Percentiles rank a stretch among this genome's conserved stretches.
phyloP scores from a whole-genome alignment of 805 yeast genomes.

The Ogataea trehalophila region DNA sequence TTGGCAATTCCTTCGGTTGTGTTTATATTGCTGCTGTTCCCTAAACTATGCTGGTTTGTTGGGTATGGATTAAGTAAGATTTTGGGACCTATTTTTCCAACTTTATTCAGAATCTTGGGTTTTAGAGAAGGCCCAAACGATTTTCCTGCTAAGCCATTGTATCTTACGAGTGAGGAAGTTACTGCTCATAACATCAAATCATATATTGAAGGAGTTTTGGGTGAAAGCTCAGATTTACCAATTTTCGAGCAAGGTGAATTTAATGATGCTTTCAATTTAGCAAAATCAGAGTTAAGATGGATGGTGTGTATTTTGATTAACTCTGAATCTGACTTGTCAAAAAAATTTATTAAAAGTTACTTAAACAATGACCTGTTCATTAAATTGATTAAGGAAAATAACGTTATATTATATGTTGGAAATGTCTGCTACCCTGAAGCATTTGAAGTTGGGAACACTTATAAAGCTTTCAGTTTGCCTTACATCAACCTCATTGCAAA shows the following conservation, averaged over 20 bases:
- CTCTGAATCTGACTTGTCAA: conserved; percentile 37
- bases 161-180: conserved; percentile 15
- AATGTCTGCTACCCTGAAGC: conserved; percentile 61
- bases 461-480: conserved; percentile 52
- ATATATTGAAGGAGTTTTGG: conserved; percentile 16
- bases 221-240: conserved; percentile 24
- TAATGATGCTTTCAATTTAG: conserved; percentile 37
- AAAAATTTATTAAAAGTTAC: conserved; percentile 38
- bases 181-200: conserved; percentile 11
- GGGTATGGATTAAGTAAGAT: conserved; percentile 35
- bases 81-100: conserved; percentile 33
- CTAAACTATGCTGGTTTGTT: conserved; percentile 42
- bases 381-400: conserved; percentile 33
- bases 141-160: conserved; percentile 28
- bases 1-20: conserved; percentile 35
- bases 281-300: conserved; percentile 42
- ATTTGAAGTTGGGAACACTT: conserved; percentile 55
- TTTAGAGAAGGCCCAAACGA: conserved; percentile 25
- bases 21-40: conserved; percentile 50
- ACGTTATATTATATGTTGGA: conserved; percentile 59
- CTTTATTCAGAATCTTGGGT: conserved; percentile 25
- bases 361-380: conserved; percentile 42
- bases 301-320: conserved; percentile 51
- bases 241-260: conserved; percentile 31
- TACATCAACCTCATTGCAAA: conserved; percentile 48